phyloP scores from a whole-genome alignment of 495 filamentous ascomycete genomes.

The Choiromyces venosus region DNA sequence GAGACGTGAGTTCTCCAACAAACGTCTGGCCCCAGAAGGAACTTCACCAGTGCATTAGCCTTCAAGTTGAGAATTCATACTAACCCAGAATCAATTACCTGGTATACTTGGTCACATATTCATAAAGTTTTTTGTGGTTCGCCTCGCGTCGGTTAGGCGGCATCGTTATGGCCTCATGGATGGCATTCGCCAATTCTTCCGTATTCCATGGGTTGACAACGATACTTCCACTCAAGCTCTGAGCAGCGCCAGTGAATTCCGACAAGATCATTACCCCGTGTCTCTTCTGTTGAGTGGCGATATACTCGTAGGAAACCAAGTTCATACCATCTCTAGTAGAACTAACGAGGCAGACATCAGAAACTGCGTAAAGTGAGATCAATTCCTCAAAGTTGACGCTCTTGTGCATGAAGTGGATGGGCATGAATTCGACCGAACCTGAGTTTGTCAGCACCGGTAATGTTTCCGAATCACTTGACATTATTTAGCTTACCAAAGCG shows the following conservation, averaged over 20 bases:
- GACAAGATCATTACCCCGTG: constrained; percentile 88
- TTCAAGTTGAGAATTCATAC: background rate
- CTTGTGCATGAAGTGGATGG: constrained; percentile 90
- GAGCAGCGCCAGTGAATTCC: constrained; percentile 85
- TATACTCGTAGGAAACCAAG: constrained; percentile 91
- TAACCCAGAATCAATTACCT: constrained; percentile 47
- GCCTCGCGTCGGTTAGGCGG: constrained; percentile 71
- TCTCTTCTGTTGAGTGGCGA: constrained; percentile 75
- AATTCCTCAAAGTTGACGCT: constrained; percentile 71
- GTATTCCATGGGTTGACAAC: constrained; percentile 91
- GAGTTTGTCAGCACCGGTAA: constrained; percentile 8
- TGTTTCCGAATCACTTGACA: background rate
- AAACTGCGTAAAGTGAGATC: constrained; percentile 84
- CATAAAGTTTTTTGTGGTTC: constrained; percentile 73
- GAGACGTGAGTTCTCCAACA: constrained; percentile 72
- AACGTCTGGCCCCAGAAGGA: constrained; percentile 98
- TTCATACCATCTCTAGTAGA: constrained; percentile 98
- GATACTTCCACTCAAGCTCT: constrained; percentile 76
- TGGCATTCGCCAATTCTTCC: constrained; percentile 77
- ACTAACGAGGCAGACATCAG: constrained; percentile 81
- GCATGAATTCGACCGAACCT: constrained; percentile 86
- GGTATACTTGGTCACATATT: constrained; percentile 86
- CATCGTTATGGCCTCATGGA: constrained; percentile 80
- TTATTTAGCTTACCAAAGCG: constrained; percentile 58
- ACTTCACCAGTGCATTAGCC: constrained; percentile 46